A percentile compares a stretch with the other conserved stretches of the same genome.
Evolutionary conservation across 164 flowering plant genomes (phyloP).

Genomic region (Magnolia officinalis): DNA sequence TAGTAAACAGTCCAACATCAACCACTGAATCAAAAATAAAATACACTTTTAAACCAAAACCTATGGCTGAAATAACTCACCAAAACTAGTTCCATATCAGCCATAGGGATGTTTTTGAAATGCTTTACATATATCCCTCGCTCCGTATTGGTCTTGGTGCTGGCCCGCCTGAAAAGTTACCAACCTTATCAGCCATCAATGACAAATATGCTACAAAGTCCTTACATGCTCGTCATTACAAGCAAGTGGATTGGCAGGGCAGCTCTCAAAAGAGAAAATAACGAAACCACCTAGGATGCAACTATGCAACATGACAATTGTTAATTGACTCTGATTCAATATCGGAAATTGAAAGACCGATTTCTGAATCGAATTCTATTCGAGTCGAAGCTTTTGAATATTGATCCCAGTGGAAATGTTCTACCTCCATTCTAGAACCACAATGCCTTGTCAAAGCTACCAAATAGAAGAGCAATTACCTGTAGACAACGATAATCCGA

Average conservation of each 20-base stretch:
- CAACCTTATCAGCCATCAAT: neutral
- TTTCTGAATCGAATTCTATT: neutral
- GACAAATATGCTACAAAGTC: neutral
- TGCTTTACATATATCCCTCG: conserved; percentile 85
- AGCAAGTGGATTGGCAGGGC: neutral
- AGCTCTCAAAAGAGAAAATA: neutral
- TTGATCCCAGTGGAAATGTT: neutral
- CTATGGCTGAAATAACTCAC: conserved; percentile 40
- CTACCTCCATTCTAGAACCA: neutral
- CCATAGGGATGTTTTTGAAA: conserved; percentile 97
- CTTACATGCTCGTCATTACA: neutral
- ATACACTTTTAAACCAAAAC: neutral
- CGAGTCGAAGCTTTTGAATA: neutral
- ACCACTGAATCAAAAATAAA: conserved; percentile 1
- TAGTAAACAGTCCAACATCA: conserved; percentile 9
- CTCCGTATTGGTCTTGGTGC: conserved; percentile 37
- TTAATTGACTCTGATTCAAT: neutral
- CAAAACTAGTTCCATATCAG: conserved; percentile 94
- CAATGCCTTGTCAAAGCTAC: neutral
- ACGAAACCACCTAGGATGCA: neutral
- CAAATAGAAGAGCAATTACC: conserved; percentile 33
- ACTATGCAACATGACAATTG: neutral
- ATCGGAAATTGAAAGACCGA: neutral
- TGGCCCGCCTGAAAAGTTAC: conserved; percentile 55
- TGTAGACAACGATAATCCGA: conserved; percentile 89